Conservation (phyloP, 305 asterid genomes). For the Stenogyne calaminthoides region DNA sequence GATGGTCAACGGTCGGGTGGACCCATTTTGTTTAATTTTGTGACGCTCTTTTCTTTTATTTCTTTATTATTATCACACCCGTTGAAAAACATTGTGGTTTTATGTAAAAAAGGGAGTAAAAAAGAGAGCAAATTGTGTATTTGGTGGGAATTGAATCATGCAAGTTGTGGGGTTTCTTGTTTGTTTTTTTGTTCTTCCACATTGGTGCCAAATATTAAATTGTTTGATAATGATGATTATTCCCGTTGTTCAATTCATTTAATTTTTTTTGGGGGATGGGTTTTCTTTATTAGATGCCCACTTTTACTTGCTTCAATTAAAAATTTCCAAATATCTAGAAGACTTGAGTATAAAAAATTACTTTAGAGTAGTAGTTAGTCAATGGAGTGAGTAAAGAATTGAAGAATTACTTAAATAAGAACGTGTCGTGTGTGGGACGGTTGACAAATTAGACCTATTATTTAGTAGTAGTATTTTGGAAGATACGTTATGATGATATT, state of each 20-base stretch:
- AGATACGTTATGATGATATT: conserved; percentile 16
- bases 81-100: conserved; percentile 46
- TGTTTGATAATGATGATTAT: conserved; percentile 9
- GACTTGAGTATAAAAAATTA: conserved; percentile 15
- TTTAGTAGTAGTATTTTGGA: conserved; percentile 24
- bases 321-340: neutral
- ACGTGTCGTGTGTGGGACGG: conserved; percentile 63
- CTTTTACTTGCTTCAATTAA: conserved; percentile 30
- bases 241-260: conserved; percentile 6
- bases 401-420: conserved; percentile 28
- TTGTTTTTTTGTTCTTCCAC: conserved; percentile 13
- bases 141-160: conserved; percentile 63
- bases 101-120: conserved; percentile 24
- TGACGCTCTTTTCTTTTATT: conserved; percentile 21
- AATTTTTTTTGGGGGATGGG: conserved; percentile 19
- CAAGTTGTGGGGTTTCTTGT: conserved; percentile 37
- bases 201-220: conserved; percentile 22
- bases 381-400: conserved; percentile 38
- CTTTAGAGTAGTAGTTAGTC: conserved; percentile 33
- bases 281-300: conserved; percentile 34
- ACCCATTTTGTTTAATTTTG: conserved; percentile 40
- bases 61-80: conserved; percentile 21
- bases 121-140: conserved; percentile 44
- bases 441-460: conserved; percentile 43
- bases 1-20: conserved; percentile 54